phyloP scores from a whole-genome alignment of 108 stramenopile species.

The Cyclotella sp. region DNA sequence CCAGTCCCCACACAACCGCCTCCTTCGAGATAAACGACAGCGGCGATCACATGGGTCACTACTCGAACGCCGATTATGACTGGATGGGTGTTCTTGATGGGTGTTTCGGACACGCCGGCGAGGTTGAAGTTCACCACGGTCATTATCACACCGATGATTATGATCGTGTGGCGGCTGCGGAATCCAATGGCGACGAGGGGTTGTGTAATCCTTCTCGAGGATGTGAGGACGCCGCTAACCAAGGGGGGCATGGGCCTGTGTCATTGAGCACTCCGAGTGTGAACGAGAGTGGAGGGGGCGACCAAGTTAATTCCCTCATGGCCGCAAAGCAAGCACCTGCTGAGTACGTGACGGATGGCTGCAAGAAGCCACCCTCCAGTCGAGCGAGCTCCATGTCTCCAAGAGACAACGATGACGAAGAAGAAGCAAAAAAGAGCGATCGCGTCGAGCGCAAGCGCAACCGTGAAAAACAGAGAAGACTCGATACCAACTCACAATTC shows the following conservation, averaged over 20 bases:
- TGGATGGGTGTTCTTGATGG: slow-evolving; percentile 27
- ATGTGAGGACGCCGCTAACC: neutral
- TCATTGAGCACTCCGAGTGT: too few relatives aligned
- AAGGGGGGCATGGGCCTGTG: too few relatives aligned
- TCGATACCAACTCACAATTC: slow-evolving; percentile 82
- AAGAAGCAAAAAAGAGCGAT: slow-evolving; percentile 50
- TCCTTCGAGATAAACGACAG: slow-evolving; percentile 1
- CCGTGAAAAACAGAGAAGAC: slow-evolving; percentile 81
- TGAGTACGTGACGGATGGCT: neutral
- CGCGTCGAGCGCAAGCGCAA: slow-evolving; percentile 82
- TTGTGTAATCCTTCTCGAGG: too few relatives aligned
- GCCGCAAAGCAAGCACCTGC: neutral
- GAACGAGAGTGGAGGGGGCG: too few relatives aligned
- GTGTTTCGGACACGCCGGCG: neutral
- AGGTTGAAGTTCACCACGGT: neutral
- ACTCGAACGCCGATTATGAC: slow-evolving; percentile 27
- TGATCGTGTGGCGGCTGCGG: neutral
- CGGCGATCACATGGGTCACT: slow-evolving; percentile 4
- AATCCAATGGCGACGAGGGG: neutral
- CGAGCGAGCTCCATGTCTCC: slow-evolving; percentile 1
- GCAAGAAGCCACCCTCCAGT: neutral
- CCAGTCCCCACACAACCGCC: slow-evolving; percentile 6
- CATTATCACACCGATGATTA: neutral
- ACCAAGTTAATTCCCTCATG: neutral
- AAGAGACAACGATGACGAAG: slow-evolving; percentile 7